Evolutionary conservation across 768 basidiomycete species (phyloP).

Genomic region (Pleurotus eryngii): DNA sequence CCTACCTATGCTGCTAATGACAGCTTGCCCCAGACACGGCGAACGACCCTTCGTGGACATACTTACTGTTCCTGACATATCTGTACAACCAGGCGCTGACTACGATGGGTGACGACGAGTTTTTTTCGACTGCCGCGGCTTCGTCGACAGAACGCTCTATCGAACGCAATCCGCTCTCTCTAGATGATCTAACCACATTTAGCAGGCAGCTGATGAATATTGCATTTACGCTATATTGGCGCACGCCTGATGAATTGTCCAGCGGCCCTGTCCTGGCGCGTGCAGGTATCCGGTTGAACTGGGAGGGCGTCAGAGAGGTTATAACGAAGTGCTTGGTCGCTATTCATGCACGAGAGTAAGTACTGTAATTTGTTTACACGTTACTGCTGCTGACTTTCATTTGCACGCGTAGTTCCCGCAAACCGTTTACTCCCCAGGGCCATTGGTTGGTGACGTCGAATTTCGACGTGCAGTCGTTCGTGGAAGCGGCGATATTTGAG

Average conservation of each 20-base stretch:
- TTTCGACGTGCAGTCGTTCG: slow-evolving; percentile 55
- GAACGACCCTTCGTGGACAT: slow-evolving; percentile 51
- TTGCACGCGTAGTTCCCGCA: slow-evolving; percentile 58
- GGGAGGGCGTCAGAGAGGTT: slow-evolving; percentile 72
- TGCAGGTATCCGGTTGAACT: slow-evolving; percentile 39
- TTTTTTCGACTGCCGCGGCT: slow-evolving; percentile 53
- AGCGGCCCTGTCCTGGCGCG: slow-evolving; percentile 19
- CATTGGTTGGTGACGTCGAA: slow-evolving; percentile 76
- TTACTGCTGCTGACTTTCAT: slow-evolving; percentile 7
- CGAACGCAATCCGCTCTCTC: slow-evolving; percentile 68
- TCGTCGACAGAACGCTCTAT: slow-evolving; percentile 20
- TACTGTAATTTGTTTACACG: not conserved
- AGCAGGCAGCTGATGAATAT: slow-evolving; percentile 80
- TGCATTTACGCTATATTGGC: slow-evolving; percentile 67
- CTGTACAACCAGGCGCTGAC: slow-evolving; percentile 81
- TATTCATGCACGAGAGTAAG: slow-evolving; percentile 88
- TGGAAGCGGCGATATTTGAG: slow-evolving; percentile 86
- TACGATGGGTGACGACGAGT: slow-evolving; percentile 96
- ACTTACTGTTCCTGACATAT: slow-evolving; percentile 75
- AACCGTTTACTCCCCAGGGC: slow-evolving; percentile 75
- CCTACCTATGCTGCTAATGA: slow-evolving; percentile 1
- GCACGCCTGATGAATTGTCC: slow-evolving; percentile 33
- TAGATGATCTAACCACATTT: slow-evolving; percentile 79
- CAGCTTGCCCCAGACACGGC: slow-evolving; percentile 35
- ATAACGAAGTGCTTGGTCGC: slow-evolving; percentile 76